A percentile compares a stretch with the other conserved stretches of the same genome.
Evolutionary conservation across 2,329 filamentous ascomycete species (phyloP).

Genomic region (Cytospora piceicola): DNA sequence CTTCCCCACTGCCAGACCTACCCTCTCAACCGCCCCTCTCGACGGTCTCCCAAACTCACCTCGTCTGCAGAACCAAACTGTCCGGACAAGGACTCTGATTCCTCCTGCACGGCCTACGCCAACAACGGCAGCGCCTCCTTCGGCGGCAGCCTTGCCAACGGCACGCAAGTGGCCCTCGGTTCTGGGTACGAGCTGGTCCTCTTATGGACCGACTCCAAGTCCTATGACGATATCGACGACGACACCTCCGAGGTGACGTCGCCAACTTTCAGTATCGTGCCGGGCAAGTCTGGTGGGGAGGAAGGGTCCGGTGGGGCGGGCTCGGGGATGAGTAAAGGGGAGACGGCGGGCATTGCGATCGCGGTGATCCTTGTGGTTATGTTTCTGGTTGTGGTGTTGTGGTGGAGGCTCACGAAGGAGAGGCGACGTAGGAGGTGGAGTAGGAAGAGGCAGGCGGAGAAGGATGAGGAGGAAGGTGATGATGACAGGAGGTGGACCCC

Average conservation of each 20-base stretch:
- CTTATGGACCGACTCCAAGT: conserved; percentile 11
- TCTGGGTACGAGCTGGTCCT: conserved; percentile 16
- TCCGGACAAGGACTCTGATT: conserved; percentile 3
- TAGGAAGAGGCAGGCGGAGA: background rate
- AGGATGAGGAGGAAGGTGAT: conserved; percentile 5
- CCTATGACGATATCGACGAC: conserved; percentile 13
- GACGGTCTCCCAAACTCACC: no score
- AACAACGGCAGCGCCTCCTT: conserved; percentile 8
- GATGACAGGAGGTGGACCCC: conserved; percentile 12
- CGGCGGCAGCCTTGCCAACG: conserved; percentile 2
- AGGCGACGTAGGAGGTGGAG: conserved; percentile 16
- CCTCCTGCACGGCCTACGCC: conserved; percentile 6
- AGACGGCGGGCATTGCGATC: conserved; percentile 16
- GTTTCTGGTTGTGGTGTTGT: background rate
- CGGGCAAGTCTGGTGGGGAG: background rate
- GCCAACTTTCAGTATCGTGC: conserved; percentile 10
- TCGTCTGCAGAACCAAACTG: conserved; percentile 2
- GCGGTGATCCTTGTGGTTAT: conserved; percentile 14
- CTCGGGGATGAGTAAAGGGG: conserved; percentile 1
- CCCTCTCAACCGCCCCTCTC: no score
- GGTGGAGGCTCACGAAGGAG: conserved; percentile 18
- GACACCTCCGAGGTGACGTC: conserved; percentile 7
- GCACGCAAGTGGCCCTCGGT: background rate
- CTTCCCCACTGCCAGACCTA: no score
- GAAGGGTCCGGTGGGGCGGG: background rate